Evolutionary conservation across 2,329 filamentous ascomycete genomes (phyloP).

Genomic region (Chalaropsis thielavioides): DNA sequence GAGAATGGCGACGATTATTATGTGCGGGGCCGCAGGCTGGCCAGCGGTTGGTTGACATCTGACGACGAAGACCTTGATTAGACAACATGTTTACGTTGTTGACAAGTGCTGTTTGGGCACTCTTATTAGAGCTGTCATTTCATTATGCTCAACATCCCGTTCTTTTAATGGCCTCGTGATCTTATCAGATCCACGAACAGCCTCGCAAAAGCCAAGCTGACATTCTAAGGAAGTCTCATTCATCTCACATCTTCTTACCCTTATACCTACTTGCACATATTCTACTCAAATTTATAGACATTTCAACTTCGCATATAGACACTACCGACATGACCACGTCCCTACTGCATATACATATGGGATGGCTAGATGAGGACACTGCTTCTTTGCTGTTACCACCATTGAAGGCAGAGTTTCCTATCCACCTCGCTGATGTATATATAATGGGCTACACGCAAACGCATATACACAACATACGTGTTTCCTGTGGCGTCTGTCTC

Average conservation of each 20-base stretch:
- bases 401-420: too few species aligned
- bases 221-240: neutral
- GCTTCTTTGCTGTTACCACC: too few species aligned
- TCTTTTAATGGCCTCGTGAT: neutral
- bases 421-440: too few species aligned
- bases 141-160: neutral
- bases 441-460: too few species aligned
- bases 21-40: conserved; percentile 12
- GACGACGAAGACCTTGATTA: conserved; percentile 16
- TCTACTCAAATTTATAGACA: neutral
- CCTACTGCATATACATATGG: too few species aligned
- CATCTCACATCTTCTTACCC: neutral
- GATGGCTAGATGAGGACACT: too few species aligned
- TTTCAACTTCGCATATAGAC: too few species aligned
- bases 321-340: too few species aligned
- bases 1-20: conserved; percentile 17
- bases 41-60: conserved; percentile 13
- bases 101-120: neutral
- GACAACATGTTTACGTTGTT: neutral
- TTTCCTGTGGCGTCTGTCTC: neutral
- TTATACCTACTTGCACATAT: neutral
- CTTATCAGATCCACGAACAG: neutral
- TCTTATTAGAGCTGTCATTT: neutral
- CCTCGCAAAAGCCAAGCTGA: neutral
- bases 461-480: neutral